phyloP scores from a whole-genome alignment of 108 stramenopile species.

The Pinguiococcus pyrenoidosus region DNA sequence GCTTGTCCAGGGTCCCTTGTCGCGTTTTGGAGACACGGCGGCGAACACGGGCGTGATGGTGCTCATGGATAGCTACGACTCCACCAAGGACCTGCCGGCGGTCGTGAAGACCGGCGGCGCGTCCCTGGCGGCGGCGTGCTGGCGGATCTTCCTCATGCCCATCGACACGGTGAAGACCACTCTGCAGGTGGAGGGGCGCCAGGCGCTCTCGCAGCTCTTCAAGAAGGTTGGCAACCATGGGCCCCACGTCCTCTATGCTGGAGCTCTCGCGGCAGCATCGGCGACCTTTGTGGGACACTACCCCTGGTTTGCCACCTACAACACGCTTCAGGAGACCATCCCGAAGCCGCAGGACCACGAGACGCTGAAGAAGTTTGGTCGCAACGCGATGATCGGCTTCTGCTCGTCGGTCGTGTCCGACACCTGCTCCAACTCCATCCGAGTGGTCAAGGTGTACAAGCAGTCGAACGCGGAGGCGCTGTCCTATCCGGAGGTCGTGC shows the following conservation, averaged over 20 bases:
- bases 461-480: conserved; percentile 70
- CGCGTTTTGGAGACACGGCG: conserved; percentile 89
- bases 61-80: conserved; percentile 58
- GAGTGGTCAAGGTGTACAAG: conserved; percentile 96
- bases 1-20: conserved; percentile 62
- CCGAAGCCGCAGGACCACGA: conserved; percentile 73
- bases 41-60: conserved; percentile 82
- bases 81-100: conserved; percentile 32
- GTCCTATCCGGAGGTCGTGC: conserved; percentile 73
- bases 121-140: conserved; percentile 63
- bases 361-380: conserved; percentile 53
- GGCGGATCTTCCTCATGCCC: conserved; percentile 92
- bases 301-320: conserved; percentile 88
- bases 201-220: conserved; percentile 11
- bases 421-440: conserved; percentile 91
- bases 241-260: conserved; percentile 73
- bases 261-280: conserved; percentile 71
- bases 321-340: conserved; percentile 70
- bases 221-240: conserved; percentile 35
- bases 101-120: conserved; percentile 19
- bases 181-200: conserved; percentile 53
- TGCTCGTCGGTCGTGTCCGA: conserved; percentile 71
- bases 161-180: conserved; percentile 72
- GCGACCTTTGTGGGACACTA: conserved; percentile 97
- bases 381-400: conserved; percentile 86